Evolutionary conservation across 345 rosid genomes (phyloP).

Genomic region (Arabis hirsuta): DNA sequence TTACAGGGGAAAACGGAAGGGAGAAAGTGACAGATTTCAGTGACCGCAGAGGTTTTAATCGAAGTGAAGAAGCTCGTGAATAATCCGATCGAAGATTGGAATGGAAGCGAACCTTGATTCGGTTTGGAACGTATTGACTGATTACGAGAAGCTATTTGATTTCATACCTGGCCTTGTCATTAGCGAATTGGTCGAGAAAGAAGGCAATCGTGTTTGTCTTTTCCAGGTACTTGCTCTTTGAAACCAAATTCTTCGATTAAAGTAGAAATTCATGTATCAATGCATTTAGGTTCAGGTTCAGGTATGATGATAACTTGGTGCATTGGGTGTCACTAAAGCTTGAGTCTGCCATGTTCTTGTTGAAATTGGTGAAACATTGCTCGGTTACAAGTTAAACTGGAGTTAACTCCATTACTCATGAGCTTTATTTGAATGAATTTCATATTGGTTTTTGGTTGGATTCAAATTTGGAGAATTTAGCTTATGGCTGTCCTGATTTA

Average conservation of each 20-base stretch:
- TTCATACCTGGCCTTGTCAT: constrained; percentile 81
- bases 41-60: constrained; percentile 69
- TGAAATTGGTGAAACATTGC: constrained; percentile 4
- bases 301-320: too few species aligned
- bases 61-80: constrained; percentile 64
- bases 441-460: background rate
- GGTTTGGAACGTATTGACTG: constrained; percentile 78
- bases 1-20: constrained; percentile 57
- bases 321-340: background rate
- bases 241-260: too few species aligned
- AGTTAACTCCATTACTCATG: background rate
- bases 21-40: constrained; percentile 57
- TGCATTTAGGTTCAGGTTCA: too few species aligned
- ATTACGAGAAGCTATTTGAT: constrained; percentile 79
- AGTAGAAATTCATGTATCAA: too few species aligned
- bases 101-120: constrained; percentile 72
- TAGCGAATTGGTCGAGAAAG: constrained; percentile 77
- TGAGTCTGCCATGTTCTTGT: constrained; percentile 15
- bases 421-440: background rate
- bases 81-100: constrained; percentile 67
- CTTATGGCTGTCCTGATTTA: too few species aligned
- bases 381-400: background rate
- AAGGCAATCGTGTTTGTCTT: constrained; percentile 69
- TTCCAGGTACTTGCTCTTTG: constrained; percentile 67
- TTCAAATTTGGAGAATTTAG: constrained; percentile 15